Evolutionary conservation across 306 rosid species (phyloP), one percentile per base, ranked within the genome.

Genomic region (Hippophae tibetana): DNA sequence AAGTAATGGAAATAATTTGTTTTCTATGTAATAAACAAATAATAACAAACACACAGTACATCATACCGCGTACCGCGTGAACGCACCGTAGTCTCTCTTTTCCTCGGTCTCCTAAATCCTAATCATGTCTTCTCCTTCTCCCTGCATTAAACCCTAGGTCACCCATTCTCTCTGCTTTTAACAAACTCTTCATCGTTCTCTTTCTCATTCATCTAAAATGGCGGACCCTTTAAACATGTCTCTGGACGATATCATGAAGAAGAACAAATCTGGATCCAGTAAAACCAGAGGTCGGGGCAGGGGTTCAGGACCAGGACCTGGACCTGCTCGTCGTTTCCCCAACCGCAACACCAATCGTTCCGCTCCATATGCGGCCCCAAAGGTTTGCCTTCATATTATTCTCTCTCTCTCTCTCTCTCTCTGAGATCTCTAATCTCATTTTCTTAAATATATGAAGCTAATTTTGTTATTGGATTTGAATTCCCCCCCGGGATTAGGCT

Each of bases 191-290:
- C 38, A 31, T 31, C 38, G 38, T 31, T 43, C 38, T 63, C 56
- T 40, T 52, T 65, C 47, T 55, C 64, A 9, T 5, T 50, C 18
- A 10, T 58, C 31, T 7, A 42, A 27, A 6, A 81, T 83, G 89
- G 73, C 94, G 52, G 89, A 86, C 31, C 84, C 89, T 57, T 74
- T 93, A 18, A 87, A 80, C 73, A 84, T 82, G 95, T 76, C 94
- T 54, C 84, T 93, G 13, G 99, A 93, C 7, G 99, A 93, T 57
- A 64, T 93, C 79, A 88, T 88, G 65, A 84, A 88, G 84, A 86
- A 59, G 71, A 86, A 83, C 38, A 85, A 88, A 61, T 60, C 99
- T 43, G 96, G 93, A 72, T 86, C 97, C 57, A 81, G 72, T 1
- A 79, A 69, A 47, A 41, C 43, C 46, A 70, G 84, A 2, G 86